Evolutionary conservation across 148 eudicot species (phyloP), one percentile per base, ranked within the genome.

Genomic region (Fagopyrum tataricum): DNA sequence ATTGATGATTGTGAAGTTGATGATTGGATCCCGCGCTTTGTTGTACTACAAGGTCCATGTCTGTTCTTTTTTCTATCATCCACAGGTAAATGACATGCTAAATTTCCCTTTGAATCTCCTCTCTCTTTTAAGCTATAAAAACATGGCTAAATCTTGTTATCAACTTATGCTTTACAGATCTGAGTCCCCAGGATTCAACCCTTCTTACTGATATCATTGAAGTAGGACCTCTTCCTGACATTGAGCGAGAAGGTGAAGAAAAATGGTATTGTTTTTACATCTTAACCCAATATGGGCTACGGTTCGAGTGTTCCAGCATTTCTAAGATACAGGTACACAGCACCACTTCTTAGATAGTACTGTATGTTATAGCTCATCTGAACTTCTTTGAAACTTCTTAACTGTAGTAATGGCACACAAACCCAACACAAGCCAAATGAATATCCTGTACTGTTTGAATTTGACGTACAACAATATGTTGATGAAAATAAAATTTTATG

Each of bases 1-100:
- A 77, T 91, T 62, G 98, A 95, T 84, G 98, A 95, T 75, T 72
- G 78, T 51, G 98, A 94, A 39, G 89, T 94, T 72, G 98, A 94
- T 82, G 98, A 94, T 74, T 89, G 97, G 95, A 86, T 93, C 75
- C 98, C 97, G 74, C 95, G 96, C 76, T 95, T 90, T 82, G 76
- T 86, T 70, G 98, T 95, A 37, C 88, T 91, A 61, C 93, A 91
- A 70, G 98, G 98, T 73, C 77, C 89, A 4, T 90, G 92, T 70
- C 83, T 95, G 70, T 95, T 84, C 80, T 85, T 91, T 76, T 95
- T 88, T 78, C 82, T 84, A 74, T 74, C 79, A 61, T 90, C 93
- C 43, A 88, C 89, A 82, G 98, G 98, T 91, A 84, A 8, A 72
- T 73, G 9, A 70, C 73, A 78, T 5, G 6, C 10, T 72, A 62